Conservation (phyloP, 2,329 filamentous ascomycete genomes). For the Penicillium sp. region DNA sequence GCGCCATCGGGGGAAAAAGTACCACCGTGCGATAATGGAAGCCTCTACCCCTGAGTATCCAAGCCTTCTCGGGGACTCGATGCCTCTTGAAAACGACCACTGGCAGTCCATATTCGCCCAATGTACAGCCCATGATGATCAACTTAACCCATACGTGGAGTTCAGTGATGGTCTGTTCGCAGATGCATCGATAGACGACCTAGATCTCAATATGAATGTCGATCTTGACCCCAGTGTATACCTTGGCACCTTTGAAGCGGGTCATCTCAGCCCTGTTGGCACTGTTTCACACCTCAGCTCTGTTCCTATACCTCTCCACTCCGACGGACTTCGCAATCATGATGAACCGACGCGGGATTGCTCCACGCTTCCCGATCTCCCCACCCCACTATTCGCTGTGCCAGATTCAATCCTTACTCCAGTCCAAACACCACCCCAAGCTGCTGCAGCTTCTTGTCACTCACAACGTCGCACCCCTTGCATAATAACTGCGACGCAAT, state of each 20-base stretch:
- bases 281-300: background rate
- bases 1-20: background rate
- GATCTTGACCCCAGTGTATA: background rate
- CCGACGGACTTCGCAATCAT: background rate
- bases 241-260: background rate
- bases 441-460: background rate
- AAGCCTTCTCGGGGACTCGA: background rate
- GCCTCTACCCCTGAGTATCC: background rate
- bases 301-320: background rate
- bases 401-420: background rate
- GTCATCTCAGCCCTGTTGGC: too few relatives aligned
- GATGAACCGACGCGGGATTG: background rate
- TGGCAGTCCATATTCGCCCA: background rate
- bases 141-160: background rate
- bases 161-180: background rate
- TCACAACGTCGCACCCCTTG: slow-evolving; percentile 1
- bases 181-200: background rate
- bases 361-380: background rate
- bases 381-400: background rate
- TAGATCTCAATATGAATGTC: background rate
- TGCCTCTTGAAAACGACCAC: background rate
- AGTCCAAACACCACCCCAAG: background rate
- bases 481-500: slow-evolving; percentile 8
- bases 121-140: background rate
- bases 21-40: background rate